Base-by-base conservation (phyloP, 2,329 filamentous ascomycete species). In the Ophiostoma pallidulum region DNA sequence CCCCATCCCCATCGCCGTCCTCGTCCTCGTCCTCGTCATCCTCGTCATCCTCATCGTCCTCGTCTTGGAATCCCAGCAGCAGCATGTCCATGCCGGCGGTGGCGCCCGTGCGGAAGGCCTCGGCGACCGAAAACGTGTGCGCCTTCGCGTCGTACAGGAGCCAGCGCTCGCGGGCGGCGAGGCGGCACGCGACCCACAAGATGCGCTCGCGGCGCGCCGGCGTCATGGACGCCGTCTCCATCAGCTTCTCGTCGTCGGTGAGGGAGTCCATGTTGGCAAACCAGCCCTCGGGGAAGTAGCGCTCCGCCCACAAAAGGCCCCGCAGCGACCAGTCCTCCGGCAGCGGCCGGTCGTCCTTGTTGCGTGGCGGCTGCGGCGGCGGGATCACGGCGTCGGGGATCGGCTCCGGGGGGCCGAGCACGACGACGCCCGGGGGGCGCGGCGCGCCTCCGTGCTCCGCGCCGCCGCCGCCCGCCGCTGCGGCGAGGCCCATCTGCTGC, bases 321-420 rank as follows among this genome's bases (percentile, higher is more conserved):
- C 80, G 70, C 47, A 86, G 71, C 0, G 75, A 70, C 53, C 78
- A 86, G 51, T 89, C 84, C 41, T 88, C 84, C 0, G 82, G 80
- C 0, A 88, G 60, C 0, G 83, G 82, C 1, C 72, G 66, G 1
- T 68, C 69, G 2, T 64, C 62, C 26, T 68, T 62, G 33, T 65
- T 29, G 13, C 38, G 42, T 13, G 35, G 35, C 0, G 39, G 36
- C 2, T 28, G 44, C 0, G 20, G 9, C 4, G 29, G 41, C 3
- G 28, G 26, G 22, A 32, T 13, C 20, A 19, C 13, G 16, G 6
- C 13, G 20, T 14, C 18, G 24, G 14, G n/a, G n/a, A n/a, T n/a
- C n/a, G n/a, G n/a, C n/a, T n/a, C 8, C 2, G 36, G 16, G 4
- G 32, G 26, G 3, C 33, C 24, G 8, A 22, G 6, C 5, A 29